A percentile compares a stretch with the other conserved stretches of the same genome.
phyloP scores from a whole-genome alignment of 176 grass and related monocot genomes.

The Eleusine coracana region DNA sequence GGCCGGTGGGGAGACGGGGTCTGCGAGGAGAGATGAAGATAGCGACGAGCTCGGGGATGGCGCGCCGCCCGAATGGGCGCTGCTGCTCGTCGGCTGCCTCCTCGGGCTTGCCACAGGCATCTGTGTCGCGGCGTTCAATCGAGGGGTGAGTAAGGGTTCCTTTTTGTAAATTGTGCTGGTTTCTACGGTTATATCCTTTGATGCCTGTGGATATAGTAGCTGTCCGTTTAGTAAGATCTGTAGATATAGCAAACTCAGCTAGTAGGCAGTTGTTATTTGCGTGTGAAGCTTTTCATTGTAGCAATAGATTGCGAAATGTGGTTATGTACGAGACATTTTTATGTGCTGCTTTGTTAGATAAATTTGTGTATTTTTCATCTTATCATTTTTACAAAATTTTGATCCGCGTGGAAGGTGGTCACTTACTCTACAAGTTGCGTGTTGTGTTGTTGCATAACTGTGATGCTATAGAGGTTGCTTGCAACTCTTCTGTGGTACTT shows the following conservation, averaged over 20 bases:
- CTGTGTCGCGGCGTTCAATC: slow-evolving; percentile 91
- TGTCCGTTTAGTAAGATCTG: slow-evolving; percentile 11
- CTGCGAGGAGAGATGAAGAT: slow-evolving; percentile 55
- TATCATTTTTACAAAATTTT: neutral
- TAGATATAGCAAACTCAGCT: neutral
- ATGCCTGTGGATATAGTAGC: neutral
- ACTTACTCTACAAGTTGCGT: neutral
- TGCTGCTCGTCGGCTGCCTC: slow-evolving; percentile 93
- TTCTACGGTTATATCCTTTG: neutral
- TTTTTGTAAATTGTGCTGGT: neutral
- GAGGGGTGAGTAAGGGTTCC: slow-evolving; percentile 68
- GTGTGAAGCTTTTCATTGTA: neutral
- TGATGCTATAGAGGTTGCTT: slow-evolving; percentile 2
- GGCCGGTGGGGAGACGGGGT: slow-evolving; percentile 16
- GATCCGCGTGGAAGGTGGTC: neutral
- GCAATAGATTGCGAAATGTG: neutral
- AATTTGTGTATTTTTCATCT: neutral
- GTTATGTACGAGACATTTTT: neutral
- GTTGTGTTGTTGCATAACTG: neutral
- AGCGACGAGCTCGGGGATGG: slow-evolving; percentile 78
- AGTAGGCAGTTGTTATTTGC: neutral
- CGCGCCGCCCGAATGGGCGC: slow-evolving; percentile 95
- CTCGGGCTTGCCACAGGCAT: slow-evolving; percentile 90
- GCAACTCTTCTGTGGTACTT: neutral
- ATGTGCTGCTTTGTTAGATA: neutral